A percentile compares a stretch with the other conserved stretches of the same genome.
Conservation (phyloP, 1,284 basidiomycete genomes). For the Marasmius sp. region DNA sequence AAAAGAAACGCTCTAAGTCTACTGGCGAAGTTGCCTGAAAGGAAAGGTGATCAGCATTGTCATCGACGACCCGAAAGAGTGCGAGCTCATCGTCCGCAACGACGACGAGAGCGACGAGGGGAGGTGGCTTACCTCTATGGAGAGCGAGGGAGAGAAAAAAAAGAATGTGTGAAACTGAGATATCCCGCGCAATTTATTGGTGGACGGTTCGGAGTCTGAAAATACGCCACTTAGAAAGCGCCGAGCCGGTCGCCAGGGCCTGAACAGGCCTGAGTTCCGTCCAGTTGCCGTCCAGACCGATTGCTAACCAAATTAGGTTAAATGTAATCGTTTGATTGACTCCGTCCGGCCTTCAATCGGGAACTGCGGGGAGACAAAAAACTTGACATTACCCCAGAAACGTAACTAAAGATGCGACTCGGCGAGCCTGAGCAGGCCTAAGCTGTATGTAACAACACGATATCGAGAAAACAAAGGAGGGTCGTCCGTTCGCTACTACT, state of each 20-base stretch:
- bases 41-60: background rate
- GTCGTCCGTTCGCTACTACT: background rate
- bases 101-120: constrained; percentile 5
- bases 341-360: no score
- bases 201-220: constrained; percentile 34
- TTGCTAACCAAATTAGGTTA: no score
- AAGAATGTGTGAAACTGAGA: constrained; percentile 15
- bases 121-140: constrained; percentile 45
- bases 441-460: background rate
- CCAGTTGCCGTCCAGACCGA: no score
- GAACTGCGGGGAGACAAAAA: no score
- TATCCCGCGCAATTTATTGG: background rate
- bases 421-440: no score
- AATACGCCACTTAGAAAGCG: constrained; percentile 20
- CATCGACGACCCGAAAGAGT: background rate
- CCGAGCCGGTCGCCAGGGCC: no score
- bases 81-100: constrained; percentile 4
- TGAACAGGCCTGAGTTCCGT: no score
- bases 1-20: constrained; percentile 56
- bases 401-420: no score
- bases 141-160: constrained; percentile 32
- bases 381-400: no score
- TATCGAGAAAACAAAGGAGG: background rate
- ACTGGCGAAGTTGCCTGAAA: constrained; percentile 43
- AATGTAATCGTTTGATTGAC: no score